A percentile compares a stretch with the other conserved stretches of the same genome.
Evolutionary conservation across 768 basidiomycete genomes (phyloP).

Genomic region (Steccherinum ochraceum): DNA sequence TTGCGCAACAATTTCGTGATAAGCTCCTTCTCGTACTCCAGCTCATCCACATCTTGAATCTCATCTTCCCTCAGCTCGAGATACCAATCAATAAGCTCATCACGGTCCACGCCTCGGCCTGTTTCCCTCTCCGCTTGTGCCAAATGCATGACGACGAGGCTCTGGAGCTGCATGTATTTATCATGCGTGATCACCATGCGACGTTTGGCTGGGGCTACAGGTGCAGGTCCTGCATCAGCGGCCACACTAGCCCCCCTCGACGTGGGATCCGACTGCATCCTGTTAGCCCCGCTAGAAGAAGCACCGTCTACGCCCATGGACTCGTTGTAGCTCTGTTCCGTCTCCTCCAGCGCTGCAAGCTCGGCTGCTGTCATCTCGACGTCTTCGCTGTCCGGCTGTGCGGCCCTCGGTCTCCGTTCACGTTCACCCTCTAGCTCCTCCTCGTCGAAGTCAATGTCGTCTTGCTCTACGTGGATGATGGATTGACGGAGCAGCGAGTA

Average conservation of each 20-base stretch:
- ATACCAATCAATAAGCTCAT: conserved; percentile 96
- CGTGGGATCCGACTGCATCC: conserved; percentile 12
- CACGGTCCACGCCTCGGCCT: conserved; percentile 74
- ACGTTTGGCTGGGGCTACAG: conserved; percentile 40
- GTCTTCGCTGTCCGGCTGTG: conserved; percentile 47
- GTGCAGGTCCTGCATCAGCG: conserved; percentile 15
- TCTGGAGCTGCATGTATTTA: conserved; percentile 87
- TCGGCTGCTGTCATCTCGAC: conserved; percentile 61
- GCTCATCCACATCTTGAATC: conserved; percentile 75
- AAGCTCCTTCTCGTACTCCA: conserved; percentile 88
- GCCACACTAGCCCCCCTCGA: conserved; percentile 19
- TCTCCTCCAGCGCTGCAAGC: conserved; percentile 45
- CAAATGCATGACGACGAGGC: conserved; percentile 80
- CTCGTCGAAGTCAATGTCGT: conserved; percentile 96
- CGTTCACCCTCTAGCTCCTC: conserved; percentile 66
- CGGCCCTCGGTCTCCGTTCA: conserved; percentile 27
- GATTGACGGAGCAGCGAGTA: conserved; percentile 91
- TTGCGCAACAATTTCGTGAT: conserved; percentile 85
- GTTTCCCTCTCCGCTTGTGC: conserved; percentile 69
- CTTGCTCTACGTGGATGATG: conserved; percentile 98
- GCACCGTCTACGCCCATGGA: conserved; percentile 24
- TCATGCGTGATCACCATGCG: conserved; percentile 95
- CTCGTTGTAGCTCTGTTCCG: conserved; percentile 39
- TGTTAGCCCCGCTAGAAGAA: conserved; percentile 20
- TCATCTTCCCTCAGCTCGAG: conserved; percentile 84